Conservation (phyloP, 495 filamentous ascomycete species). For the Astrocystis sublimbata region DNA sequence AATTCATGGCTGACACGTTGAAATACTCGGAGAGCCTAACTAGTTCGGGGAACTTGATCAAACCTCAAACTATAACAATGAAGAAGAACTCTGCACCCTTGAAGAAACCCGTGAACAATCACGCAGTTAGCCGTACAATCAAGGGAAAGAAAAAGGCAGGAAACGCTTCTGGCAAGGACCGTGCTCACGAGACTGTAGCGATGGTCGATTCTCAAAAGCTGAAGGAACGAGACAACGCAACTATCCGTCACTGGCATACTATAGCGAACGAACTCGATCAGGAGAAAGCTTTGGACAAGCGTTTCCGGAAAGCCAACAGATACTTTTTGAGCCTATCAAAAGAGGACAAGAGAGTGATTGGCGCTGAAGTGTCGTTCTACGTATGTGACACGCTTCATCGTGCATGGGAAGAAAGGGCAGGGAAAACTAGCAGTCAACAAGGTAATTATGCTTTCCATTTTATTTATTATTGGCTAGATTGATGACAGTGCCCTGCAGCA, state of each 20-base stretch:
- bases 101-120: background rate
- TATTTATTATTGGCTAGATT: background rate
- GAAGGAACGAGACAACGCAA: conserved; percentile 28
- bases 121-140: conserved; percentile 8
- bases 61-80: conserved; percentile 58
- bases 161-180: conserved; percentile 21
- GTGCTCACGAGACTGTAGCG: conserved; percentile 26
- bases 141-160: conserved; percentile 27
- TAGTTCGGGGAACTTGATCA: conserved; percentile 61
- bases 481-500: background rate
- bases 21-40: conserved; percentile 72
- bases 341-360: conserved; percentile 32
- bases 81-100: background rate
- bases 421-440: conserved; percentile 6
- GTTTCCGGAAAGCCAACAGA: conserved; percentile 48
- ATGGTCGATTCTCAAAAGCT: conserved; percentile 28
- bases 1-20: conserved; percentile 63
- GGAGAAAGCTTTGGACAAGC: conserved; percentile 32
- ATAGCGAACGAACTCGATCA: conserved; percentile 29
- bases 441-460: background rate
- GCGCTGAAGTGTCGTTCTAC: conserved; percentile 50
- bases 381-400: conserved; percentile 42
- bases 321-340: conserved; percentile 39
- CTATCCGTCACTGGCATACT: conserved; percentile 26
- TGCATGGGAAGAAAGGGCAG: conserved; percentile 21